Base-by-base conservation (phyloP, 495 filamentous ascomycete genomes). In the Oleoguttula mirabilis region DNA sequence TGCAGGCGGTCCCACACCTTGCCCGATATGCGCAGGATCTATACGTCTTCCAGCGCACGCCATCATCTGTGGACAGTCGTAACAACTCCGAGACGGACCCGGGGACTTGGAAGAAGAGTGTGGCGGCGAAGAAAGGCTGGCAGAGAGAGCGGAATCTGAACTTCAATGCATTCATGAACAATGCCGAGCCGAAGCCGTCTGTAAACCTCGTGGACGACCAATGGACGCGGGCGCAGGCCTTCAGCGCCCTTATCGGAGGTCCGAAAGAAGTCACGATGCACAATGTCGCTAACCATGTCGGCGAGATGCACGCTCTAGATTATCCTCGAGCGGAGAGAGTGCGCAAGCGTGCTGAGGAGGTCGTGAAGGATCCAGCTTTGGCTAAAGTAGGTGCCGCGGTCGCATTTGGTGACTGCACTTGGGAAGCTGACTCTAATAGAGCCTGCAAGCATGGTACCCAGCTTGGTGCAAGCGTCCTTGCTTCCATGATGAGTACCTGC, bases 21-120 rank as follows among this genome's bases (percentile, higher is more conserved):
- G 71, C 69, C 12, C 60, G 65, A 38, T 69, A 55, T 28, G 66
- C 66, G 0, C 66, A 72, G 43, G 61, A 75, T 32, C 39, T 76
- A 3, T 71, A 68, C 42, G 66, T 76, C 20, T 66, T 74, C 46
- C 72, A 76, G 44, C 70, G 71, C 10, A 76, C 72, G 15, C 70
- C 72, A 16, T 63, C 74, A 0, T 42, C 64, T 0, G 68, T 79
- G 3, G 66, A 63, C 39, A 14, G 17, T 23, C 72, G 72, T 16
- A 59, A 60, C 2, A 65, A 80, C 36, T 56, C 59, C 30, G 41
- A 54, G 6, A 79, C 70, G 0, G 68, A 75, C 31, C 53, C 59
- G 0, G 54, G 64, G 23, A 65, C 63, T 40, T 76, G 62, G 54
- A 30, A 51, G 55, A 36, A 55, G 57, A 15, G 69, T 61, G 19